Evolutionary conservation across 768 basidiomycete genomes (phyloP).

Genomic region (Amanita subjunquillea): DNA sequence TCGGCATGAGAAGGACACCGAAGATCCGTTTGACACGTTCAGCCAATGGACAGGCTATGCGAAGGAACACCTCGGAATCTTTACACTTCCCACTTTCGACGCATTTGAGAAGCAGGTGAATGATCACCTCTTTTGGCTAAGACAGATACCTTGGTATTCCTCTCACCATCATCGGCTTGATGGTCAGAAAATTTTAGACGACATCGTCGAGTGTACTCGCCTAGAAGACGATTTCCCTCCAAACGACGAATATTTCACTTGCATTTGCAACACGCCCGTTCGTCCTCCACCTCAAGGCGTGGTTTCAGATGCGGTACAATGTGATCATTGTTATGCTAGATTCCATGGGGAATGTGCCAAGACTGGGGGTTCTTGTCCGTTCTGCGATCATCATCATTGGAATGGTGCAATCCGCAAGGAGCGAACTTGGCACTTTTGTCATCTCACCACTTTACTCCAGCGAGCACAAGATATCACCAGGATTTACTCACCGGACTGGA

Average conservation of each 20-base stretch:
- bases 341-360: slow-evolving; percentile 82
- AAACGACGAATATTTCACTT: slow-evolving; percentile 73
- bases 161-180: slow-evolving; percentile 55
- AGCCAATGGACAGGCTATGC: slow-evolving; percentile 67
- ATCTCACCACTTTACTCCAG: slow-evolving; percentile 57
- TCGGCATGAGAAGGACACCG: slow-evolving; percentile 20
- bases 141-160: slow-evolving; percentile 74
- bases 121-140: slow-evolving; percentile 61
- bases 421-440: slow-evolving; percentile 78
- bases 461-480: slow-evolving; percentile 73
- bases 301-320: slow-evolving; percentile 79
- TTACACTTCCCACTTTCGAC: slow-evolving; percentile 64
- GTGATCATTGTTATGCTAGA: slow-evolving; percentile 79
- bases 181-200: slow-evolving; percentile 54
- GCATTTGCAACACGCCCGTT: slow-evolving; percentile 71
- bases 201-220: slow-evolving; percentile 65
- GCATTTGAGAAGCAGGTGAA: slow-evolving; percentile 59
- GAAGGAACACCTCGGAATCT: slow-evolving; percentile 60
- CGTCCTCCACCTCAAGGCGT: slow-evolving; percentile 69
- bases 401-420: slow-evolving; percentile 78
- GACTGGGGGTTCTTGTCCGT: slow-evolving; percentile 85
- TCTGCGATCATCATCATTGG: slow-evolving; percentile 90
- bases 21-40: slow-evolving; percentile 65
- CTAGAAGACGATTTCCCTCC: slow-evolving; percentile 76
- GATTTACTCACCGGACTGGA: slow-evolving; percentile 73